These are phyloP conservation scores for Avena insularis DNA, from an alignment of 176 grass and related monocot genomes.

Conservation along the genomic window DNA sequence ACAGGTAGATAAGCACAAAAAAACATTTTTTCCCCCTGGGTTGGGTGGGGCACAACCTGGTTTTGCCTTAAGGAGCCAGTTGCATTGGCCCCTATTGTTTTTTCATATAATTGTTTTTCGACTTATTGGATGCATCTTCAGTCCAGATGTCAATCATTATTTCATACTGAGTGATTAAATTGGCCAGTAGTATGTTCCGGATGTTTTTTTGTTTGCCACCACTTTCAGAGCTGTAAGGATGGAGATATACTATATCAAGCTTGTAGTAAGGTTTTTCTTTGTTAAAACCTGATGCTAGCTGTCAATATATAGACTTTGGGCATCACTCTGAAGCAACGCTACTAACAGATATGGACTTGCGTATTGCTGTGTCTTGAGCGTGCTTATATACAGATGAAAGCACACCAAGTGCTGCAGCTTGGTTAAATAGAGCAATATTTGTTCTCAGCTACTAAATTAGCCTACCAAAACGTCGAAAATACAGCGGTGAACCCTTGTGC, in stretches of 20 bases:
- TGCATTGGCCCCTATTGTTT: neutral
- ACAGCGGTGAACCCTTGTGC: too few species aligned
- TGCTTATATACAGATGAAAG: too few species aligned
- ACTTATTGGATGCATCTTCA: slow-evolving; percentile 44
- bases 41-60: too few species aligned
- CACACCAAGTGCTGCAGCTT: neutral
- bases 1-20: too few species aligned
- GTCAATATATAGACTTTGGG: too few species aligned
- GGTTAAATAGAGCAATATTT: neutral
- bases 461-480: too few species aligned
- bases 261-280: neutral
- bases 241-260: neutral
- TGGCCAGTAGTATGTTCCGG: neutral
- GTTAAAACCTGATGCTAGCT: too few species aligned
- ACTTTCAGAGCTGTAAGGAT: neutral
- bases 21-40: too few species aligned
- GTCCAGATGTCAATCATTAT: slow-evolving; percentile 6
- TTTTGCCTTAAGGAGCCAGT: too few species aligned
- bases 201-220: slow-evolving; percentile 2
- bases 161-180: neutral
- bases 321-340: too few species aligned
- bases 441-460: neutral
- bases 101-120: neutral
- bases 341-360: neutral
- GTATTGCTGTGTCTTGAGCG: too few species aligned